Evolutionary conservation across 2,329 filamentous ascomycete genomes (phyloP), one percentile per base, ranked within the genome.

Genomic region (Fusarium mundagurra): DNA sequence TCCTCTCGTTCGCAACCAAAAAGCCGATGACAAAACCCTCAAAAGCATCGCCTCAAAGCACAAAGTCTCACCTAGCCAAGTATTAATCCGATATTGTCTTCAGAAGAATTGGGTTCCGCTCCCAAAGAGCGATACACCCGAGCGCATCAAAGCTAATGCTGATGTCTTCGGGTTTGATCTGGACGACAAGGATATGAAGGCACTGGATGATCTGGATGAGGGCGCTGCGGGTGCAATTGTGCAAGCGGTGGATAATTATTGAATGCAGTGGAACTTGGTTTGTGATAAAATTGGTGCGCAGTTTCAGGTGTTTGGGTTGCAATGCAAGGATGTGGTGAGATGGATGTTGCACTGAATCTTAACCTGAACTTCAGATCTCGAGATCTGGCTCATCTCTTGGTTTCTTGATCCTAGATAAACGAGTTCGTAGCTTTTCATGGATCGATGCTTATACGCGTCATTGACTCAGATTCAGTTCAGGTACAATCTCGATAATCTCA

Each of bases 51-150:
- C 89, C 1, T 81, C 89, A 72, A 91, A 90, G 78, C 87, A 92
- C 80, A 82, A 81, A 34, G 90, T 88, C 77, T 86, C 87, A 10
- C 86, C 89, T 2, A 88, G 87, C 53, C 91, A 94, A 81, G 84
- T 94, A 3, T 81, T 94, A 73, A 84, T 94, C 24, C 86, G 92
- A 65, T 94, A 91, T 77, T 88, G 88, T 69, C 81, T 94, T 76
- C 90, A 94, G 78, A 93, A 92, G 83, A 87, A 85, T 16, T 92
- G 90, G 88, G 86, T 90, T 22, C 90, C 91, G 11, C 80, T 93
- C 68, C 90, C 91, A 27, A 93, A 93, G 84, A 92, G 90, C 69
- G 89, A 90, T 67, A 89, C 84, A 5, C 85, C 87, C 0, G 87
- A 85, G 22, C 84, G 90, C 18, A 93, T 93, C 72, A 83, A 81